phyloP scores from a whole-genome alignment of 495 filamentous ascomycete species.

The Neurospora sublineolata region DNA sequence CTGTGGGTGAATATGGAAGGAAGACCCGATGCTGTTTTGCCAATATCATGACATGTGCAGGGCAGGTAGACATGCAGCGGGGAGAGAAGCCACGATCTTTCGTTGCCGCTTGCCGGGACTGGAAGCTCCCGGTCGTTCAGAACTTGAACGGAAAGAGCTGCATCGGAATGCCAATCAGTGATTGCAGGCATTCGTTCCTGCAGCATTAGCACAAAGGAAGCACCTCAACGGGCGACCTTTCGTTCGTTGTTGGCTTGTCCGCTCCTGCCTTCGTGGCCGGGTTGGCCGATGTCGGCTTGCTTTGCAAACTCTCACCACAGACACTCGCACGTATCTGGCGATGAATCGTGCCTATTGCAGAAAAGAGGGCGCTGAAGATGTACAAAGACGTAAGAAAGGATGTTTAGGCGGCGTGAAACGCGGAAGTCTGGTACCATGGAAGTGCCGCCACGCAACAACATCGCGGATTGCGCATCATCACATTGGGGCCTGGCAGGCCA shows the following conservation, averaged over 20 bases:
- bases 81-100: background rate
- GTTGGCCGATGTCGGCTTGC: background rate
- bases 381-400: fast-evolving
- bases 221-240: background rate
- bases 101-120: background rate
- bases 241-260: background rate
- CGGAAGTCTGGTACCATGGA: background rate
- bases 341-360: background rate
- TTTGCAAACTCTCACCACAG: background rate
- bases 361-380: background rate
- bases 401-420: background rate
- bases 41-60: background rate
- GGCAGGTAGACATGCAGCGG: too few species aligned
- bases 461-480: background rate
- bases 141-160: too few species aligned
- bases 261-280: background rate
- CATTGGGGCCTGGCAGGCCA: too few species aligned
- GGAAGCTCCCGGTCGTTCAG: background rate
- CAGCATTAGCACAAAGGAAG: background rate
- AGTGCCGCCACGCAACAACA: background rate
- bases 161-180: background rate
- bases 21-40: too few species aligned
- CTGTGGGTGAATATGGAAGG: too few species aligned
- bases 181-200: background rate
- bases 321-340: background rate